Evolutionary conservation across 192 early-diverging fungal genomes (phyloP).

Genomic region (Mycoemilia scoparia): DNA sequence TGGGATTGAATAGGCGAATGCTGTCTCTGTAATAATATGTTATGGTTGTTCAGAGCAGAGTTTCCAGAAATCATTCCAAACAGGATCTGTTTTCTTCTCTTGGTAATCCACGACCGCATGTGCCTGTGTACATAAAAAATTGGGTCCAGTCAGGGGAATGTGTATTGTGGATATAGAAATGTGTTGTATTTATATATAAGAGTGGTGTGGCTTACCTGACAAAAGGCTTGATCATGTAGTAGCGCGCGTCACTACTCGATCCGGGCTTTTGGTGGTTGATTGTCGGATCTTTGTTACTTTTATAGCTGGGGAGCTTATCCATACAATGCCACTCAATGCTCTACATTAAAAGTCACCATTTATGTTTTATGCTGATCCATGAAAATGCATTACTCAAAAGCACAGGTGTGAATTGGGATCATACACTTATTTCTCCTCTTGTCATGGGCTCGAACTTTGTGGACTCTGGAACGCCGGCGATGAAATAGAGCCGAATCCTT

Average conservation of each 20-base stretch:
- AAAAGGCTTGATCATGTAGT: constrained; percentile 59
- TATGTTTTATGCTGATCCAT: background rate
- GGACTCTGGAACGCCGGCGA: constrained; percentile 65
- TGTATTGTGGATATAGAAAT: background rate
- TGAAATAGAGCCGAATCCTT: constrained; percentile 76
- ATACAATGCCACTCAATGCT: constrained; percentile 51
- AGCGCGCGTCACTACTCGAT: constrained; percentile 32
- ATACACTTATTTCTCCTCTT: constrained; percentile 90
- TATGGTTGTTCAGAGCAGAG: too few relatives aligned
- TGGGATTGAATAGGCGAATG: too few relatives aligned
- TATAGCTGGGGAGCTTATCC: constrained; percentile 33
- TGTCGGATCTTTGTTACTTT: constrained; percentile 8
- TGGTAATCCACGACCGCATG: too few relatives aligned
- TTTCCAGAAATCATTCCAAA: too few relatives aligned
- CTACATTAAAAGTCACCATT: constrained; percentile 5
- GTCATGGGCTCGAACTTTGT: constrained; percentile 67
- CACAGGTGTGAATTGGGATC: constrained; percentile 2
- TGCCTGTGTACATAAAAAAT: too few relatives aligned
- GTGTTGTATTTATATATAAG: too few relatives aligned
- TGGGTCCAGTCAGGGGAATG: too few relatives aligned
- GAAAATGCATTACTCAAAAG: background rate
- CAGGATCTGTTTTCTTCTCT: too few relatives aligned
- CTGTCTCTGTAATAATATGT: too few relatives aligned
- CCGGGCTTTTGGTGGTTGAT: constrained; percentile 1
- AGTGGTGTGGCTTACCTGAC: constrained; percentile 12